Evolutionary conservation across 345 rosid species (phyloP), one percentile per base, ranked within the genome.

Genomic region (Populus tremula): DNA sequence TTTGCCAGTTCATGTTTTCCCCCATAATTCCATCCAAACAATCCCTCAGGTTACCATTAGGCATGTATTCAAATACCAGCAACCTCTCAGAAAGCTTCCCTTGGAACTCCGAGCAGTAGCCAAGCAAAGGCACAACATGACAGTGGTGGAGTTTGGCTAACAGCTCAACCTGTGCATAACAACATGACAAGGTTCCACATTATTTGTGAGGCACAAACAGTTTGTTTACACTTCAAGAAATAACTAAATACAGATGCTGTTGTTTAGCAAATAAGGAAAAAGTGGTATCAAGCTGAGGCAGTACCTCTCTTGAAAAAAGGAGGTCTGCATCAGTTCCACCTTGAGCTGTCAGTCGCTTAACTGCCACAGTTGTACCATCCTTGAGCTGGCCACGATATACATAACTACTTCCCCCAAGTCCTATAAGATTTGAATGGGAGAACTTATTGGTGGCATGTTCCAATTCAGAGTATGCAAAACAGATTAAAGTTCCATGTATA

Each of bases 81-180:
- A 96, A 89, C 84, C 95, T 90, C 85, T 92, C 91, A 33, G 89
- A 91, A 64, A 85, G 92, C 79, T 88, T 93, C 72, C 97, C 99
- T 47, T 80, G 87, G 84, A 82, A 90, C 76, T 92, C 96, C 8
- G 87, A 91, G 84, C 98, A 96, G 83, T 90, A 96, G 64, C 99
- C 99, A 59, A 92, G 82, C 79, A 96, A 84, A 3, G 98, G 98
- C 79, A 96, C 99, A 76, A 96, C 96, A 13, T 93, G 98, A 83
- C 90, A 93, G 76, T 96, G 99, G 84, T 96, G 92, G 73, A 96
- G 93, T 82, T 96, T 91, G 64, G 96, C 84, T 71, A 96, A 82
- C 72, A 96, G 80, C 83, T 93, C 93, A 35, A 93, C 94, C 99
- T 96, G 84, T 41, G 69, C 50, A 84, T 77, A 82, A 79, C 56